phyloP scores from a whole-genome alignment of 495 filamentous ascomycete genomes.

The Xylaria nigripes region DNA sequence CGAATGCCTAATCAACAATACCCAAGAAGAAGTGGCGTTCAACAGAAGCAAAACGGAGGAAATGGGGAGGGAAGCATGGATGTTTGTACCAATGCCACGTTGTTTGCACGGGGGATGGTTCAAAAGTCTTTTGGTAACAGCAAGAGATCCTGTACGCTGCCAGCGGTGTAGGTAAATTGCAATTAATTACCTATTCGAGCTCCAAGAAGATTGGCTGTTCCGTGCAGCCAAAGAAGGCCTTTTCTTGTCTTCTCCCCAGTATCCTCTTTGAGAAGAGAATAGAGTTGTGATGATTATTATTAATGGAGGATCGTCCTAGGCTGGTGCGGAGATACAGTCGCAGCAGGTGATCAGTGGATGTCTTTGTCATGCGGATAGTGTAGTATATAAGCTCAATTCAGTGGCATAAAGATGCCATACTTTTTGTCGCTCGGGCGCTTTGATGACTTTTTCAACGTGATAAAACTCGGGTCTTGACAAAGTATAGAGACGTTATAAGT shows the following conservation, averaged over 20 bases:
- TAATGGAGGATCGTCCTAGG: neutral
- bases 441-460: too few species aligned
- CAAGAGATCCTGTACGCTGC: neutral
- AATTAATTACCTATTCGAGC: neutral
- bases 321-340: neutral
- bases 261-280: neutral
- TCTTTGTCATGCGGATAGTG: neutral
- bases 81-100: conserved; percentile 11
- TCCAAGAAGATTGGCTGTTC: neutral
- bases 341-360: neutral
- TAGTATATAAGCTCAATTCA: too few species aligned
- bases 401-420: too few species aligned
- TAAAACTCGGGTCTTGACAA: too few species aligned
- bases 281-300: neutral
- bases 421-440: neutral
- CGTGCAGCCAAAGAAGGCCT: neutral
- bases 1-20: neutral
- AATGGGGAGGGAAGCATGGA: conserved; percentile 8
- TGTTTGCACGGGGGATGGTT: neutral
- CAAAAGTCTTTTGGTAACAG: neutral
- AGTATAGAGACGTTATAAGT: too few species aligned
- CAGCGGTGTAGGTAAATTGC: neutral
- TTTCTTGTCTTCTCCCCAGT: neutral
- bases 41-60: conserved; percentile 5
- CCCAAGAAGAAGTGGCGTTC: neutral